These are phyloP conservation scores for Dendrobium chrysotoxum DNA, from an alignment of 106 monocot genomes.

Conservation along the genomic window DNA sequence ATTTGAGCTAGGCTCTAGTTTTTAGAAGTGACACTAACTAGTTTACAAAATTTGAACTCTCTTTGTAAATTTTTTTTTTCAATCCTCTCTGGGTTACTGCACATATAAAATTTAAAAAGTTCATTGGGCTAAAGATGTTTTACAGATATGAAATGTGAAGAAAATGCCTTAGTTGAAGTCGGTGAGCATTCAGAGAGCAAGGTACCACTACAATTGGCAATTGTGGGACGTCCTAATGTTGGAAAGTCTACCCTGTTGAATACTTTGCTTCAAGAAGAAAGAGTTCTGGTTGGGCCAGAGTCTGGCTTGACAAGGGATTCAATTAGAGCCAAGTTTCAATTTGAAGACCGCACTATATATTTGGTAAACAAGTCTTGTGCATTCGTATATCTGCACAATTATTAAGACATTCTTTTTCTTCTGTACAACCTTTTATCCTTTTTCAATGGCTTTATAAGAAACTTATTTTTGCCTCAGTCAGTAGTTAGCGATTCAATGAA, in stretches of 20 bases:
- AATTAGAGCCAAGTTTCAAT: slow-evolving; percentile 83
- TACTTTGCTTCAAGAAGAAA: slow-evolving; percentile 75
- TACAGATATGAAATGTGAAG: slow-evolving; percentile 35
- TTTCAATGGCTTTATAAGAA: not conserved
- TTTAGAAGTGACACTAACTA: not conserved
- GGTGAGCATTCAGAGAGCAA: slow-evolving; percentile 41
- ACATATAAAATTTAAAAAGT: not conserved
- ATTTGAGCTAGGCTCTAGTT: not conserved
- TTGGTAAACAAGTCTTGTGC: slow-evolving; percentile 48
- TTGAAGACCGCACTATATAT: slow-evolving; percentile 82
- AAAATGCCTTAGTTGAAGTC: slow-evolving; percentile 23
- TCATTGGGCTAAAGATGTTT: not conserved
- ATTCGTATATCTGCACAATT: not conserved
- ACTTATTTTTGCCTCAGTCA: not conserved
- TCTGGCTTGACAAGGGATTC: slow-evolving; percentile 96
- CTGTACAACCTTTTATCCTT: not conserved
- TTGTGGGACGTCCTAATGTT: slow-evolving; percentile 98
- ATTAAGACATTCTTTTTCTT: not conserved
- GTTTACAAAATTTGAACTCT: not conserved
- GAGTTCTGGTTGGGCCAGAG: slow-evolving; percentile 94
- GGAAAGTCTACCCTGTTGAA: slow-evolving; percentile 94
- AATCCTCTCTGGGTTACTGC: not conserved
- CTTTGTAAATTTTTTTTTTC: not conserved
- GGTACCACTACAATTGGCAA: slow-evolving; percentile 83
- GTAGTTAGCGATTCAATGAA: not conserved